These are phyloP conservation scores for Phylloboletellus chloephorus DNA, from an alignment of 1,284 basidiomycete genomes.

Conservation along the genomic window DNA sequence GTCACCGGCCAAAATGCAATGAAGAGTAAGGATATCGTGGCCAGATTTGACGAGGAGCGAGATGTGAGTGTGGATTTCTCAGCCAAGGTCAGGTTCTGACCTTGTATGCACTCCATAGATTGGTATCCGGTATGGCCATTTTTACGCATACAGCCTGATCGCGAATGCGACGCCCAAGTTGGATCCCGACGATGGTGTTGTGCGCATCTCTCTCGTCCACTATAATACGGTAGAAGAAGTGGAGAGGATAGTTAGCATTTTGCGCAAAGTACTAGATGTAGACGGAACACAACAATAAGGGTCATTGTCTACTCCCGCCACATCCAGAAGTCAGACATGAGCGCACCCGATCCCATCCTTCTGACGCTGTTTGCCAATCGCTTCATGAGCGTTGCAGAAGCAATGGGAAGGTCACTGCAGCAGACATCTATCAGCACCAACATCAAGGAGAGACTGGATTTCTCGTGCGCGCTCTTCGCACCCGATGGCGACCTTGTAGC, in stretches of 20 bases:
- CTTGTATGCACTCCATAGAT: slow-evolving; percentile 39
- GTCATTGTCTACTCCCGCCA: background rate
- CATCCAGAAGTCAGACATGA: slow-evolving; percentile 14
- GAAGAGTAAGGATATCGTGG: slow-evolving; percentile 60
- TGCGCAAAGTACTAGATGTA: slow-evolving; percentile 42
- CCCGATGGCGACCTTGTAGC: slow-evolving; percentile 89
- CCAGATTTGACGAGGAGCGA: slow-evolving; percentile 52
- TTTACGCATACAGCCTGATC: slow-evolving; percentile 69
- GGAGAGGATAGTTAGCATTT: slow-evolving; percentile 46
- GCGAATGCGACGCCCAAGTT: slow-evolving; percentile 48
- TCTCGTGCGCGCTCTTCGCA: slow-evolving; percentile 86
- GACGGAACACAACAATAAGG: background rate
- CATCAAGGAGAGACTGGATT: slow-evolving; percentile 87
- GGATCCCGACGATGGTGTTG: slow-evolving; percentile 60
- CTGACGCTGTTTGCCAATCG: slow-evolving; percentile 88
- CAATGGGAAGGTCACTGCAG: slow-evolving; percentile 86
- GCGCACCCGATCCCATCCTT: slow-evolving; percentile 73
- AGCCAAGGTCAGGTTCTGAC: slow-evolving; percentile 1
- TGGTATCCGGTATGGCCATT: slow-evolving; percentile 74
- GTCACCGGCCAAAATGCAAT: slow-evolving; percentile 51
- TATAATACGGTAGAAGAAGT: slow-evolving; percentile 76
- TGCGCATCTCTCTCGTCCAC: slow-evolving; percentile 75
- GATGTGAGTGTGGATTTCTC: slow-evolving; percentile 43
- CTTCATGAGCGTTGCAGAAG: slow-evolving; percentile 90
- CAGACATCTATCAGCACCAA: slow-evolving; percentile 90